A percentile compares a stretch with the other conserved stretches of the same genome.
phyloP scores from a whole-genome alignment of 495 filamentous ascomycete species.

The Penicillium lagena region DNA sequence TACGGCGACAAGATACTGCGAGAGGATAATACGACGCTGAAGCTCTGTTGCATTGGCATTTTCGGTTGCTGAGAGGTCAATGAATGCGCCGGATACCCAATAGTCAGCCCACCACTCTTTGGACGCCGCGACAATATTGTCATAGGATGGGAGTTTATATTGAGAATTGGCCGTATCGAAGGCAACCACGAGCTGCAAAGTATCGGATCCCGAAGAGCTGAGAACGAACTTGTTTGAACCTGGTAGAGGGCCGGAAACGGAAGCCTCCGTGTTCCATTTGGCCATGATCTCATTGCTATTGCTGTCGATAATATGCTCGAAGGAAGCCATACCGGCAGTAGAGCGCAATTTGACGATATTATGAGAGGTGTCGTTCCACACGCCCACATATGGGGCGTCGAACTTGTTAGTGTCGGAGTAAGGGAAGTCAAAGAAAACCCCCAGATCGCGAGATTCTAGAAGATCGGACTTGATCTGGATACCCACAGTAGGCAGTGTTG shows the following conservation, averaged over 20 bases:
- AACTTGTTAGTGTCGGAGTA: constrained; percentile 3
- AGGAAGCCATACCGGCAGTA: not conserved
- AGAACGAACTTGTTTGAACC: constrained; percentile 1
- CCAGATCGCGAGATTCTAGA: not conserved
- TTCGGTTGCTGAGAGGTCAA: constrained; percentile 1
- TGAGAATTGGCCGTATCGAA: not conserved
- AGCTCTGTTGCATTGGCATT: constrained; percentile 2
- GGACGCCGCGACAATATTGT: not conserved
- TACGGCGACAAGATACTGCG: constrained; percentile 6
- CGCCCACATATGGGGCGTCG: constrained; percentile 3
- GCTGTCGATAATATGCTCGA: not conserved
- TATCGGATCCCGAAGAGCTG: not conserved
- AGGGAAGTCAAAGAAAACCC: constrained; percentile 2
- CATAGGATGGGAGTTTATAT: not conserved
- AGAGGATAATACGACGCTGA: constrained; percentile 1
- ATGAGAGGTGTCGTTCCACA: constrained; percentile 1
- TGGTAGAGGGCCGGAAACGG: not conserved
- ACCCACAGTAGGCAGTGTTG: not conserved
- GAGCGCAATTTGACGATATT: not conserved
- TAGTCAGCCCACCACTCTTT: constrained; percentile 3
- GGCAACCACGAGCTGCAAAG: not conserved
- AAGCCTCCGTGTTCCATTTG: not conserved
- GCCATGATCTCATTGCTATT: not conserved
- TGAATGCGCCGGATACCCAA: constrained; percentile 1
- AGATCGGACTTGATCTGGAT: constrained; percentile 2